Conservation (phyloP, 2,329 filamentous ascomycete genomes). For the Phaeosphaeriaceae sp. region DNA sequence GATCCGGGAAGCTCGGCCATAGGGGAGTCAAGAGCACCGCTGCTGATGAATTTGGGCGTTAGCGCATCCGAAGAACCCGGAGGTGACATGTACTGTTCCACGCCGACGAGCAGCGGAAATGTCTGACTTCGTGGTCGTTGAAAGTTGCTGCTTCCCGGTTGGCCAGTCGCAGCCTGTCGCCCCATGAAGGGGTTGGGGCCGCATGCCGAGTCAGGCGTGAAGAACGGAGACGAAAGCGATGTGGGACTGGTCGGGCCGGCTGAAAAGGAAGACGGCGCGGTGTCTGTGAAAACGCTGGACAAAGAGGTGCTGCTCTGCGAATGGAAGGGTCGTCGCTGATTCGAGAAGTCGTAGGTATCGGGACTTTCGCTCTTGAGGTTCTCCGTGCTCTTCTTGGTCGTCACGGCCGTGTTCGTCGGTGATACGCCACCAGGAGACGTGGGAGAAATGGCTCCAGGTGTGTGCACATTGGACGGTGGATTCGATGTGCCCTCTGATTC, state of each 20-base stretch:
- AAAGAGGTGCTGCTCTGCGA: conserved; percentile 72
- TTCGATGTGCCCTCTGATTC: conserved; percentile 71
- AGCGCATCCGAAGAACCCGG: conserved; percentile 60
- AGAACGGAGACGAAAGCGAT: conserved; percentile 76
- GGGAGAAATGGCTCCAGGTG: conserved; percentile 73
- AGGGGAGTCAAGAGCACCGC: conserved; percentile 59
- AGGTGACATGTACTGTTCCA: conserved; percentile 65
- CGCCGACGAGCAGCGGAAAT: conserved; percentile 72
- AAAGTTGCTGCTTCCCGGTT: conserved; percentile 61
- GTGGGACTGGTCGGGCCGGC: conserved; percentile 75
- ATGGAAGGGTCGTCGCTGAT: conserved; percentile 68
- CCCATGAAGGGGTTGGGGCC: conserved; percentile 67
- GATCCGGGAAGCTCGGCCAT: conserved; percentile 54
- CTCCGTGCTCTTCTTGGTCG: conserved; percentile 72
- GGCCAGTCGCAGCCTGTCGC: conserved; percentile 56
- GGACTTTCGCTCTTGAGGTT: conserved; percentile 65
- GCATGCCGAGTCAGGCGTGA: conserved; percentile 75
- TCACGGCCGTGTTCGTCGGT: conserved; percentile 70
- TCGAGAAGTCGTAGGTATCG: conserved; percentile 66
- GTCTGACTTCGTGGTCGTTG: conserved; percentile 87
- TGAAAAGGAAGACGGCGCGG: conserved; percentile 71
- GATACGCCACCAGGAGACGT: conserved; percentile 73
- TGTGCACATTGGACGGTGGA: conserved; percentile 64
- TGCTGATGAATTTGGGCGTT: conserved; percentile 60
- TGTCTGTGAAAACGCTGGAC: conserved; percentile 71